Evolutionary conservation across 2,329 filamentous ascomycete genomes (phyloP), one percentile per base, ranked within the genome.

Genomic region (Cylindrodendrum hubeiense): DNA sequence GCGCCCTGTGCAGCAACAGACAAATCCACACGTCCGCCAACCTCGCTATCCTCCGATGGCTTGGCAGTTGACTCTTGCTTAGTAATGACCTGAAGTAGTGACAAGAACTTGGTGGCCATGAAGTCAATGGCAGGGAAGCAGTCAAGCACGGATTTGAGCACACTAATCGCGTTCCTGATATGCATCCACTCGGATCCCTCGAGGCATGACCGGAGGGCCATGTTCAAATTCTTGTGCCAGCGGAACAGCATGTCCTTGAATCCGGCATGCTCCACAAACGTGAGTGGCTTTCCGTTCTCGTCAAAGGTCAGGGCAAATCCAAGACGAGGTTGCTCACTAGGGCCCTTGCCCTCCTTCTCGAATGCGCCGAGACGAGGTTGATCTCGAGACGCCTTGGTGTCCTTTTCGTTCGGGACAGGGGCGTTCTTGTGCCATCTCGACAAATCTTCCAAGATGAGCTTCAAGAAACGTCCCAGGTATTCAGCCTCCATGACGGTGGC

Each of bases 171-270:
- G 77, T 99, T 99, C 60, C 95, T 91, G 76, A 98, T 97, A 78
- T 98, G 95, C 92, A 98, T 98, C 88, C 96, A 99, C 79, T 98
- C 95, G 33, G 89, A 90, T 28, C 91, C 91, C 19, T 89, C 89
- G 50, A 99, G 85, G 77, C 95, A 98, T 39, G 87, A 87, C 77
- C 94, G 95, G 59, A 99, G 83, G 3, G 95, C 93, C 53, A 84
- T 88, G 72, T 92, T 92, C 46, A 99, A 82, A 68, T 92, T 90
- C 73, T 91, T 90, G 79, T 99, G 97, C 94, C 95, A 98, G 72
- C 93, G 92, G 83, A 92, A 96, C 33, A 98, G 84, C 56, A 97
- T 82, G 71, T 93, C 91, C 53, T 94, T 91, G 83, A 97, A 99
- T 59, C 94, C 90, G 69, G 95, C 93, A 77, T 94, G 96, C 61